A percentile compares a stretch with the other conserved stretches of the same genome.
phyloP scores from a whole-genome alignment of 106 monocot species.

The Apostasia ramifera region DNA sequence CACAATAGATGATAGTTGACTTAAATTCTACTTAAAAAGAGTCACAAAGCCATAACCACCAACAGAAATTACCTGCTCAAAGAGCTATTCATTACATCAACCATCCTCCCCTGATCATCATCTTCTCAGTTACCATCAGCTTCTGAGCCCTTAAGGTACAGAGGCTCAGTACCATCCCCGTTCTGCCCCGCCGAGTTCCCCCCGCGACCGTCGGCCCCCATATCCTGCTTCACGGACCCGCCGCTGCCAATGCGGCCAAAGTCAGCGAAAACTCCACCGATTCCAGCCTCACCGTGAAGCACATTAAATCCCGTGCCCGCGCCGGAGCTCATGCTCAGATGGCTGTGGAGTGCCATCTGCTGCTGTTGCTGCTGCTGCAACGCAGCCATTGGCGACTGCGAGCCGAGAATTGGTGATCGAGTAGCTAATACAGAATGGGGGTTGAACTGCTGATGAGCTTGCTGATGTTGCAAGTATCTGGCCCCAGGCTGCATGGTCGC shows the following conservation, averaged over 20 bases:
- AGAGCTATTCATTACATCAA: background rate
- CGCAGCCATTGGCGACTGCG: slow-evolving; percentile 59
- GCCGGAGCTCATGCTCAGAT: slow-evolving; percentile 51
- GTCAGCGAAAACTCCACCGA: slow-evolving; percentile 58
- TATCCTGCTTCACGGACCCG: slow-evolving; percentile 26
- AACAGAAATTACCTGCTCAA: background rate
- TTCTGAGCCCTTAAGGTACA: slow-evolving; percentile 55
- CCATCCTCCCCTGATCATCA: background rate
- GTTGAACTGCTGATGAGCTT: slow-evolving; percentile 47
- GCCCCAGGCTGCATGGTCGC: slow-evolving; percentile 53
- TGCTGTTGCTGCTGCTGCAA: slow-evolving; percentile 55
- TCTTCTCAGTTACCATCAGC: slow-evolving; percentile 45
- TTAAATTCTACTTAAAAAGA: background rate
- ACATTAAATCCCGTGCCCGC: slow-evolving; percentile 50
- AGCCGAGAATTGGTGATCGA: slow-evolving; percentile 66
- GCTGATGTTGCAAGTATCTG: slow-evolving; percentile 64
- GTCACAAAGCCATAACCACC: slow-evolving; percentile 7
- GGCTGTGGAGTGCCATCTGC: slow-evolving; percentile 35
- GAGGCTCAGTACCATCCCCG: slow-evolving; percentile 46
- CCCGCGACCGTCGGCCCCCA: slow-evolving; percentile 32
- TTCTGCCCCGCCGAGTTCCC: slow-evolving; percentile 46
- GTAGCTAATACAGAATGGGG: slow-evolving; percentile 60
- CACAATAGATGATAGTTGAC: slow-evolving; percentile 3
- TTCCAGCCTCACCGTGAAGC: slow-evolving; percentile 55
- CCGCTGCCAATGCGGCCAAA: slow-evolving; percentile 36